phyloP scores from a whole-genome alignment of 306 rosid genomes.

The Lathyrus sativus region DNA sequence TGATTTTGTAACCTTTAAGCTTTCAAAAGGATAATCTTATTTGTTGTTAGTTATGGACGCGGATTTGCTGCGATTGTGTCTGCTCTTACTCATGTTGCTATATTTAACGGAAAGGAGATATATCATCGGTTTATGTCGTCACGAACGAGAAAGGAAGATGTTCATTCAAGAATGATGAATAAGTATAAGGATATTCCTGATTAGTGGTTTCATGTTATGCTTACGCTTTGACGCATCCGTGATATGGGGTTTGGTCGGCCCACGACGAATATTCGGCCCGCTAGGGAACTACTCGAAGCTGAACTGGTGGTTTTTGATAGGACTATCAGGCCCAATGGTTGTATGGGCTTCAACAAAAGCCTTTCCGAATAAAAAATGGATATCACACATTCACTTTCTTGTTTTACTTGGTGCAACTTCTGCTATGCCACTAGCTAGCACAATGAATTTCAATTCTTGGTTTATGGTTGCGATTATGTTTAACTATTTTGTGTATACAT shows the following conservation, averaged over 20 bases:
- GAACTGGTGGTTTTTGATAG: constrained; percentile 73
- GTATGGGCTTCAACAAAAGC: constrained; percentile 57
- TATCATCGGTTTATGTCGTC: constrained; percentile 46
- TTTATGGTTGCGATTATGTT: constrained; percentile 51
- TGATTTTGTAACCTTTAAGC: too few relatives aligned
- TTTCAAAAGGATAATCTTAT: too few relatives aligned
- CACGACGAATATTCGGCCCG: constrained; percentile 63
- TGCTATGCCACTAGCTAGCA: constrained; percentile 64
- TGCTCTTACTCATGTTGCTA: constrained; percentile 63
- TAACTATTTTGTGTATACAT: constrained; percentile 57
- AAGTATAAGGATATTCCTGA: constrained; percentile 59
- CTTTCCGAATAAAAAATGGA: constrained; percentile 61
- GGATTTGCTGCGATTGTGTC: constrained; percentile 69
- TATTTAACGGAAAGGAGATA: constrained; percentile 70
- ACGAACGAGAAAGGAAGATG: constrained; percentile 49
- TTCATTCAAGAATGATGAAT: constrained; percentile 72
- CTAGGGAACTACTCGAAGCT: constrained; percentile 53
- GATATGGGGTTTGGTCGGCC: constrained; percentile 79
- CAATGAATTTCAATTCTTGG: constrained; percentile 79
- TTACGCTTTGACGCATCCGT: constrained; percentile 78
- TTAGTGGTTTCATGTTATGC: constrained; percentile 66
- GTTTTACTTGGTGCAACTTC: constrained; percentile 69
- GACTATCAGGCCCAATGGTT: constrained; percentile 50
- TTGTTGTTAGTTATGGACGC: constrained; percentile 55
- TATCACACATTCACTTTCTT: constrained; percentile 65